Conservation (phyloP, 1,284 basidiomycete species). For the Puccinia hordei region DNA sequence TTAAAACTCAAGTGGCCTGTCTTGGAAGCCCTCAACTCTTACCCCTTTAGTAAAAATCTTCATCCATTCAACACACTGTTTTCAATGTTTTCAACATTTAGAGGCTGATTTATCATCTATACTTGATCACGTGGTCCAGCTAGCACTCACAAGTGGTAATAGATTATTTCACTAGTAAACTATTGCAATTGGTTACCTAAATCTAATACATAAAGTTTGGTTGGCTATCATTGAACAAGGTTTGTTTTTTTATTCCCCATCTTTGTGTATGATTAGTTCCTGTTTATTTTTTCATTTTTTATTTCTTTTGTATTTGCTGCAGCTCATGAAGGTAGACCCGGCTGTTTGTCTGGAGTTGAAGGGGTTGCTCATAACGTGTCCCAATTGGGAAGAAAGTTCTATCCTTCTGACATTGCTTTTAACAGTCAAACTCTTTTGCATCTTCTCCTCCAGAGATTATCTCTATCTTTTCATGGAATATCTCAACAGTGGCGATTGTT, state of each 20-base stretch:
- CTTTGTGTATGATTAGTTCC: conserved; percentile 14
- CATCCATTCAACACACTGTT: conserved; percentile 56
- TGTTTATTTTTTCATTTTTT: conserved; percentile 10
- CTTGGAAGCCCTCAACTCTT: conserved; percentile 52
- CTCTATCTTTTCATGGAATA: conserved; percentile 63
- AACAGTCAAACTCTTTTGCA: conserved; percentile 67
- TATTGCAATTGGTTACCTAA: conserved; percentile 89
- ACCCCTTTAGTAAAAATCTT: conserved; percentile 46
- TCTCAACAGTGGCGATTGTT: conserved; percentile 90
- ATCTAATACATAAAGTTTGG: conserved; percentile 82
- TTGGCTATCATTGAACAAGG: conserved; percentile 78
- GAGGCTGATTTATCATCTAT: conserved; percentile 69
- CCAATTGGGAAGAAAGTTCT: conserved; percentile 77
- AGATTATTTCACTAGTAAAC: conserved; percentile 90
- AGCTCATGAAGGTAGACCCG: conserved; percentile 53
- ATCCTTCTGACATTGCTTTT: conserved; percentile 86
- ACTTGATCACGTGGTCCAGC: conserved; percentile 72
- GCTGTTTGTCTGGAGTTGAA: conserved; percentile 66
- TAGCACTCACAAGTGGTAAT: conserved; percentile 81
- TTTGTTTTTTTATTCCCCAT: conserved; percentile 59
- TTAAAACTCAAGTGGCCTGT: conserved; percentile 55
- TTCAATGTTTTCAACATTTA: background rate
- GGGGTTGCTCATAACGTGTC: conserved; percentile 69
- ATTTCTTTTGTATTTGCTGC: conserved; percentile 58
- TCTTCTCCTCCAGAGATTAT: conserved; percentile 62